Conservation (phyloP, 164 flowering plant species). For the Kalanchoe fedtschenkoi region DNA sequence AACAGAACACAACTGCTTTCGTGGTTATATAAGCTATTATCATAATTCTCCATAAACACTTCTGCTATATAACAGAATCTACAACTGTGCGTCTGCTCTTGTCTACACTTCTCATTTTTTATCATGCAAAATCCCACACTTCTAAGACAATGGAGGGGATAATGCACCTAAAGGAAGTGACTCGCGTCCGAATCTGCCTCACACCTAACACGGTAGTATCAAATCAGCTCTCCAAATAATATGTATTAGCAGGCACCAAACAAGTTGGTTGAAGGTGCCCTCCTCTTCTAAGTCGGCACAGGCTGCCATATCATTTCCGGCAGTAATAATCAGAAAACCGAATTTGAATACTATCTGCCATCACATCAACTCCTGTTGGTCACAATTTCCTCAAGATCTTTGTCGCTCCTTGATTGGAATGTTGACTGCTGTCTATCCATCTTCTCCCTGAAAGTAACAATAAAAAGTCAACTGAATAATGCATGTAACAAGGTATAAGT, state of each 20-base stretch:
- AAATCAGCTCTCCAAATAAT: neutral
- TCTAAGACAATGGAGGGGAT: too few relatives aligned
- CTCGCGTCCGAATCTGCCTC: neutral
- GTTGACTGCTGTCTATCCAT: conserved; percentile 23
- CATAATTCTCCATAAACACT: too few relatives aligned
- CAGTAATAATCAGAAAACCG: neutral
- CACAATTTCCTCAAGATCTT: conserved; percentile 17
- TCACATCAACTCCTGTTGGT: conserved; percentile 26
- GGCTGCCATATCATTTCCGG: neutral
- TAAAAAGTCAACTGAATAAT: neutral
- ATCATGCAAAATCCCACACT: too few relatives aligned
- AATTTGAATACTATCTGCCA: neutral
- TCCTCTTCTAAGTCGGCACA: neutral
- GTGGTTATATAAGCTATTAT: too few relatives aligned
- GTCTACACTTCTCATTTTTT: neutral
- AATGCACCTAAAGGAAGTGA: neutral
- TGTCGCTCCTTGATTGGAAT: conserved; percentile 24
- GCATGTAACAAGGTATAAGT: too few relatives aligned
- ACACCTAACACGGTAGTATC: neutral
- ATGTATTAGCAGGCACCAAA: neutral
- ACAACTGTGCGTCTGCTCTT: neutral
- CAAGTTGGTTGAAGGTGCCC: neutral
- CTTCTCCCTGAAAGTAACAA: conserved; percentile 40
- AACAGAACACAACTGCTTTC: too few relatives aligned
- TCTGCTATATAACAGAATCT: neutral